Conservation (phyloP, 2,329 filamentous ascomycete genomes). For the Paraphoma chrysanthemicola region DNA sequence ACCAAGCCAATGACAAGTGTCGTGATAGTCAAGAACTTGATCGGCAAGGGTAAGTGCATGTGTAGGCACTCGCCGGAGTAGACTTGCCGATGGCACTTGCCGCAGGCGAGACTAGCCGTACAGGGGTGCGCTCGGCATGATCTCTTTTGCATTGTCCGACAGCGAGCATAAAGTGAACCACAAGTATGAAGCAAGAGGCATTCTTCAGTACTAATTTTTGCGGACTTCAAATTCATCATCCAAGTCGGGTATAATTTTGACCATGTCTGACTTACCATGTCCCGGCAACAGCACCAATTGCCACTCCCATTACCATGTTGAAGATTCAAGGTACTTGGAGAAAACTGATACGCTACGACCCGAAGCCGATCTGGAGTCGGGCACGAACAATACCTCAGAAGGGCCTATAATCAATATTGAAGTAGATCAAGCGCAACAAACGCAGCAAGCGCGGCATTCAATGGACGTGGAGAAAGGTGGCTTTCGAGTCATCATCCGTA, state of each 20-base stretch:
- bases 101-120: not conserved
- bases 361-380: not conserved
- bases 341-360: not conserved
- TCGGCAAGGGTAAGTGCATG: not conserved
- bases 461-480: not conserved
- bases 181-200: not conserved
- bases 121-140: not conserved
- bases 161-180: not conserved
- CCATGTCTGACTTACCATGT: not conserved
- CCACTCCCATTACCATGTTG: slow-evolving; percentile 1
- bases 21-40: not conserved
- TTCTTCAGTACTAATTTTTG: not conserved
- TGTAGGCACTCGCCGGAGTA: not conserved
- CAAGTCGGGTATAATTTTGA: not conserved
- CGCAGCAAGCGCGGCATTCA: not conserved
- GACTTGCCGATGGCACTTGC: not conserved
- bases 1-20: not conserved
- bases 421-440: not conserved
- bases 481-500: slow-evolving; percentile 1
- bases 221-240: not conserved
- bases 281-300: not conserved
- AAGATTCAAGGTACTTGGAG: not conserved
- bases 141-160: not conserved
- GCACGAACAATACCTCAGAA: not conserved
- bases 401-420: not conserved